Conservation (phyloP, 2,329 filamentous ascomycete genomes). For the Bipolaris gigantea region DNA sequence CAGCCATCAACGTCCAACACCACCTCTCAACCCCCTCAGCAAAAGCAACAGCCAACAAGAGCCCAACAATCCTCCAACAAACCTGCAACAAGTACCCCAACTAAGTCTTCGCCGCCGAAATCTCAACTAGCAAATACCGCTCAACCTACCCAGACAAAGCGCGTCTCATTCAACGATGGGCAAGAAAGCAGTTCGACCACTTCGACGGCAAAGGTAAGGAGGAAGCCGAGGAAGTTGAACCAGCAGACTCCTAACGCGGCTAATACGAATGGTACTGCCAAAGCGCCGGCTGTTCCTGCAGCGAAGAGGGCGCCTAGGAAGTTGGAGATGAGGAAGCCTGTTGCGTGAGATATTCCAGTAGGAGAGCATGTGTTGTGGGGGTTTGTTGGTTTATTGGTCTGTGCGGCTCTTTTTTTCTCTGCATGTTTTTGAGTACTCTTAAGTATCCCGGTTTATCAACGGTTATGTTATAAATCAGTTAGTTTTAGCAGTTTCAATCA, state of each 20-base stretch:
- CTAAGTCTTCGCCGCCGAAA: constrained; percentile 5
- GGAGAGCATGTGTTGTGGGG: not conserved
- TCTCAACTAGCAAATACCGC: constrained; percentile 14
- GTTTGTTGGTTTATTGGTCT: not conserved
- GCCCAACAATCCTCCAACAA: constrained; percentile 2
- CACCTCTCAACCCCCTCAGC: not conserved
- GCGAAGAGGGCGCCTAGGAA: constrained; percentile 31
- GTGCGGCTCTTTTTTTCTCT: not conserved
- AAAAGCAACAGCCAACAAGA: constrained; percentile 12
- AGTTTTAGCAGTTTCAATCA: no score
- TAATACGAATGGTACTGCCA: not conserved
- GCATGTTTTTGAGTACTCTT: not conserved
- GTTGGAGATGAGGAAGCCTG: constrained; percentile 26
- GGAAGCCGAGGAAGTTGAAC: constrained; percentile 34
- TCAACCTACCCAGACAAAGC: constrained; percentile 10
- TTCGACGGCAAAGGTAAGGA: constrained; percentile 13
- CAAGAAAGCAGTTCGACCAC: constrained; percentile 23
- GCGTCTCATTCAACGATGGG: constrained; percentile 8
- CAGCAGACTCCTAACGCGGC: constrained; percentile 15
- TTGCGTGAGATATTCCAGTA: not conserved
- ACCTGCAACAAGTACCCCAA: not conserved
- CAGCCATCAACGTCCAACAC: not conserved
- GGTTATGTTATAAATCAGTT: no score
- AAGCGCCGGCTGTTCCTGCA: not conserved
- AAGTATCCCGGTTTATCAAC: no score